phyloP scores from a whole-genome alignment of 1,139 yeast species.

The Yamadazyma triangularis region DNA sequence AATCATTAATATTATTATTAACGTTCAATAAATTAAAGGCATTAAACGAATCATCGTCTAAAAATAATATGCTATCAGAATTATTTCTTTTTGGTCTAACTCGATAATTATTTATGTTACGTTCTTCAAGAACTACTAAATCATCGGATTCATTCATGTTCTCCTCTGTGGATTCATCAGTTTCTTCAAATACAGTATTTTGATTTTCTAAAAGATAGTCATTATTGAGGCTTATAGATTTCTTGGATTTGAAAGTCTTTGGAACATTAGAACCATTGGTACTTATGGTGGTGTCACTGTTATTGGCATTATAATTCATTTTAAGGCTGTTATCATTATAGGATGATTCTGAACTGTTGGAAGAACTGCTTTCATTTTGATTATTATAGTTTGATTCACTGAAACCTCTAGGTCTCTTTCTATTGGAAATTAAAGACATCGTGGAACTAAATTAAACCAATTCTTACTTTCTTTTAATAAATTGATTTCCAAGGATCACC shows the following conservation, averaged over 20 bases:
- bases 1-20: constrained; percentile 10
- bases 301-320: constrained; percentile 2
- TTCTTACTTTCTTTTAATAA: too few species aligned
- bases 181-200: constrained; percentile 11
- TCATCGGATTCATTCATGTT: constrained; percentile 32
- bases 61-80: constrained; percentile 33
- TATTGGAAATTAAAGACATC: constrained; percentile 23
- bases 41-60: constrained; percentile 38
- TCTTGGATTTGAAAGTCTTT: background rate
- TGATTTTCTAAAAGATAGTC: constrained; percentile 1
- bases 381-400: constrained; percentile 27
- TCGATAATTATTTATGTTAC: constrained; percentile 19
- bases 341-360: constrained; percentile 3
- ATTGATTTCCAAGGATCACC: too few species aligned
- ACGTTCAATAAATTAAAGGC: constrained; percentile 45
- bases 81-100: constrained; percentile 27
- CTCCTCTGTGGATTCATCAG: constrained; percentile 9
- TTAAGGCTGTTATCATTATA: constrained; percentile 4
- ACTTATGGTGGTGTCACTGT: constrained; percentile 3
- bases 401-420: constrained; percentile 47
- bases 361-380: constrained; percentile 2
- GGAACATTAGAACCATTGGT: constrained; percentile 1
- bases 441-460: too few species aligned
- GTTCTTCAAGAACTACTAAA: constrained; percentile 32
- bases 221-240: background rate